Evolutionary conservation across 495 filamentous ascomycete genomes (phyloP).

Genomic region (Diplogelasinospora grovesii): DNA sequence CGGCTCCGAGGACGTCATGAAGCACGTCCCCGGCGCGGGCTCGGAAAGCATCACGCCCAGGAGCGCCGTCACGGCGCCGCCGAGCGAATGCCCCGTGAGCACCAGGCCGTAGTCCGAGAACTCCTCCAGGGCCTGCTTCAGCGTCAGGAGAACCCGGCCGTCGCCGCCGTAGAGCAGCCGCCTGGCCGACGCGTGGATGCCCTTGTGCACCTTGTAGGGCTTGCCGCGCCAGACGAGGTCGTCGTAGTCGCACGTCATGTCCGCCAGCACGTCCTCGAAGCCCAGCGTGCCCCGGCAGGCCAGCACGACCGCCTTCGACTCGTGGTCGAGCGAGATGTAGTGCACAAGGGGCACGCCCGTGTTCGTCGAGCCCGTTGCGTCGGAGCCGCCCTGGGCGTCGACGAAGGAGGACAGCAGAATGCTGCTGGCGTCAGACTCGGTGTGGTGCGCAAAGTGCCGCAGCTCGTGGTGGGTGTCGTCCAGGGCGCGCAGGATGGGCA

Average conservation of each 20-base stretch:
- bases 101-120: constrained; percentile 69
- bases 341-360: constrained; percentile 74
- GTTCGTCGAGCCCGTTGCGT: constrained; percentile 62
- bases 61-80: constrained; percentile 67
- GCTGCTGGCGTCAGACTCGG: constrained; percentile 56
- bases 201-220: constrained; percentile 70
- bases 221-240: constrained; percentile 60
- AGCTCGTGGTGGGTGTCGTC: constrained; percentile 58
- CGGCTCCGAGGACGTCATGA: constrained; percentile 41
- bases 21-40: constrained; percentile 38
- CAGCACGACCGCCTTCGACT: constrained; percentile 69
- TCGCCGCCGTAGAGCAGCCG: constrained; percentile 60
- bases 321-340: constrained; percentile 71
- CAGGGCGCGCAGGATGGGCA: constrained; percentile 37
- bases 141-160: constrained; percentile 58
- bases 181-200: constrained; percentile 71
- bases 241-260: constrained; percentile 78
- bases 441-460: constrained; percentile 65
- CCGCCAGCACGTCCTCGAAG: constrained; percentile 74
- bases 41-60: constrained; percentile 69
- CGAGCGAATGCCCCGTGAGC: constrained; percentile 70
- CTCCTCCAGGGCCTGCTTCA: constrained; percentile 64
- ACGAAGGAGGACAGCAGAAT: constrained; percentile 72
- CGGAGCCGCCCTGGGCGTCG: constrained; percentile 67
- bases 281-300: constrained; percentile 72